Evolutionary conservation across 345 rosid genomes (phyloP).

Genomic region (Populus euphratica): DNA sequence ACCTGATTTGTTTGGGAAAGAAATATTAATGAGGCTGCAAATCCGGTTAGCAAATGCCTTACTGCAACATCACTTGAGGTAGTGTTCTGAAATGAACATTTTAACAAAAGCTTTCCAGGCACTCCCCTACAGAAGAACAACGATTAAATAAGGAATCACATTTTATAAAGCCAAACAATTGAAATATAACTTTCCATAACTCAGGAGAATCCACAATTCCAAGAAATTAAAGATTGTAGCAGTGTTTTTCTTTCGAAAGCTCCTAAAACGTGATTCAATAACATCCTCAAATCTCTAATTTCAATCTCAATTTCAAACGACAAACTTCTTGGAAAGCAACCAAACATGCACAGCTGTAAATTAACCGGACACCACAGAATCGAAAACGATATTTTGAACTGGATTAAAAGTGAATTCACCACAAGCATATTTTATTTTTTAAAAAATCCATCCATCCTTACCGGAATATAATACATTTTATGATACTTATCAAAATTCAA

Average conservation of each 20-base stretch:
- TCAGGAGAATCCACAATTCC: too few relatives aligned
- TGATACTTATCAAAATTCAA: too few relatives aligned
- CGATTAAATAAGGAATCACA: background rate
- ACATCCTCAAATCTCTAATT: too few relatives aligned
- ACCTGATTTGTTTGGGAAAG: constrained; percentile 69
- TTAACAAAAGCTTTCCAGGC: constrained; percentile 33
- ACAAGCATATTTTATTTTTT: background rate
- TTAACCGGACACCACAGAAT: background rate
- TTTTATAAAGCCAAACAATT: too few relatives aligned
- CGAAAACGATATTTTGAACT: background rate
- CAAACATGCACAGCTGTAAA: background rate
- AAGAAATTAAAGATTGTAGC: too few relatives aligned
- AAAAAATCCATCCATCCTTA: too few relatives aligned
- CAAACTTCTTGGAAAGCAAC: background rate
- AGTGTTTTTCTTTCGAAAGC: too few relatives aligned
- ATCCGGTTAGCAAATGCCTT: constrained; percentile 43
- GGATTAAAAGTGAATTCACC: background rate
- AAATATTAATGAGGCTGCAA: constrained; percentile 58
- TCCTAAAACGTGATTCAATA: too few relatives aligned
- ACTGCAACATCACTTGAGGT: constrained; percentile 26
- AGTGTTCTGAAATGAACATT: constrained; percentile 41
- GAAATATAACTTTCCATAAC: too few relatives aligned
- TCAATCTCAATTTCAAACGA: background rate
- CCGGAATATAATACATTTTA: too few relatives aligned
- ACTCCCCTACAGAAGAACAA: constrained; percentile 25